Conservation (phyloP, 2,329 filamentous ascomycete genomes). For the Venturia asperata region DNA sequence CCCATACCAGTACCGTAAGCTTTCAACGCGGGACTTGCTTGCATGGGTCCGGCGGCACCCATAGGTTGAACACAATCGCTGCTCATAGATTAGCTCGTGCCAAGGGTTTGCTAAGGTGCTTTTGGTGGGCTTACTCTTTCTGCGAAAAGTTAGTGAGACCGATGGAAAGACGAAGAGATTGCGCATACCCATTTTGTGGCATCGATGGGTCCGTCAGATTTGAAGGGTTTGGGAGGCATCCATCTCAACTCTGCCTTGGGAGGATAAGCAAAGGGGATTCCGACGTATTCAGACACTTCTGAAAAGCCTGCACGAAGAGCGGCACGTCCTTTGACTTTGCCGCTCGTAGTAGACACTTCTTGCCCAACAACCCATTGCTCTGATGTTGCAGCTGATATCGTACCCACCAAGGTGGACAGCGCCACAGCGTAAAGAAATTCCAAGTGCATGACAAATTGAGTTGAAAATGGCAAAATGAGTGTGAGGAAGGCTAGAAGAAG, state of each 20-base stretch:
- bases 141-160: neutral
- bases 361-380: conserved; percentile 16
- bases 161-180: neutral
- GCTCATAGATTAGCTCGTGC: neutral
- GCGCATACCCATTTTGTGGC: conserved; percentile 19
- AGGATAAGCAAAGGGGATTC: conserved; percentile 14
- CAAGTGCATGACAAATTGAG: neutral
- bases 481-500: neutral
- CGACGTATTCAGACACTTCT: conserved; percentile 19
- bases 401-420: neutral
- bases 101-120: neutral
- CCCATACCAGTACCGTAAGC: conserved; percentile 13
- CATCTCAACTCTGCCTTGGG: conserved; percentile 15
- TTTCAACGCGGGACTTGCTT: neutral
- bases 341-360: conserved; percentile 14
- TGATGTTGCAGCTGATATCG: neutral
- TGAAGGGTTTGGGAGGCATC: conserved; percentile 14
- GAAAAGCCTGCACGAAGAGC: neutral
- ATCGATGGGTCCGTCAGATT: conserved; percentile 13
- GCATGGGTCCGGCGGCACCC: neutral
- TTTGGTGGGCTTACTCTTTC: neutral
- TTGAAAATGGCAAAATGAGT: neutral
- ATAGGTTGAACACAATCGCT: conserved; percentile 4
- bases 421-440: neutral
- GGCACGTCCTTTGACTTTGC: conserved; percentile 17